phyloP scores from a whole-genome alignment of 164 flowering plant genomes.

The Cinnamomum chago region DNA sequence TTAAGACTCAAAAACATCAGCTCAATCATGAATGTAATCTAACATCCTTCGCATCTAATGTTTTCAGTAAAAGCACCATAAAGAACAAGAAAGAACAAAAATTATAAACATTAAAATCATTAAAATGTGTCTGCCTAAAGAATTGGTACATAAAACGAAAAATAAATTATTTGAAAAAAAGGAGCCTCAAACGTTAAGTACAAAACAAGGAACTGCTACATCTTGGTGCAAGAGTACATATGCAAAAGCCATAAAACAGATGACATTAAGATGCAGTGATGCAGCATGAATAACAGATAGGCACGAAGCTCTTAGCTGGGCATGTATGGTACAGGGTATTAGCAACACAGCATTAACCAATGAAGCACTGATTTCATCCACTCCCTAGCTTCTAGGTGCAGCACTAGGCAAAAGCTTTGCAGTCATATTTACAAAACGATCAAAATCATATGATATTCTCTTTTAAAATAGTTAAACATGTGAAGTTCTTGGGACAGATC shows the following conservation, averaged over 20 bases:
- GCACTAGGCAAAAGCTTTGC: too few species aligned
- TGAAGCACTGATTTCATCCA: neutral
- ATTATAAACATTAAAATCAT: neutral
- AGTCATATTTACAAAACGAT: too few species aligned
- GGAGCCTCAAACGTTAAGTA: neutral
- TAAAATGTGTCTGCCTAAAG: neutral
- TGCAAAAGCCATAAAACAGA: neutral
- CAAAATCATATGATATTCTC: neutral
- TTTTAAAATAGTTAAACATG: neutral
- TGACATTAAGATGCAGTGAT: neutral
- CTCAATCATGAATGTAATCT: neutral
- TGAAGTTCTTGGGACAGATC: neutral
- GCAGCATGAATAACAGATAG: neutral
- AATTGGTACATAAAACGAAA: neutral
- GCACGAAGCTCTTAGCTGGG: neutral
- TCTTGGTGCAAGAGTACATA: neutral
- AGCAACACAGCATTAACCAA: neutral
- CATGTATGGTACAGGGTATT: neutral
- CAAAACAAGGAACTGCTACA: neutral
- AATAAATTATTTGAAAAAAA: neutral
- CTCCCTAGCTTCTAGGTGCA: neutral
- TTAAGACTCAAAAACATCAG: neutral
- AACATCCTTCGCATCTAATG: slow-evolving; percentile 1
- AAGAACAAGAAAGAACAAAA: neutral
- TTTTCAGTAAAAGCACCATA: neutral